Evolutionary conservation across 805 yeast species (phyloP), one percentile per base, ranked within the genome.

Genomic region (Candida rishiriensis): DNA sequence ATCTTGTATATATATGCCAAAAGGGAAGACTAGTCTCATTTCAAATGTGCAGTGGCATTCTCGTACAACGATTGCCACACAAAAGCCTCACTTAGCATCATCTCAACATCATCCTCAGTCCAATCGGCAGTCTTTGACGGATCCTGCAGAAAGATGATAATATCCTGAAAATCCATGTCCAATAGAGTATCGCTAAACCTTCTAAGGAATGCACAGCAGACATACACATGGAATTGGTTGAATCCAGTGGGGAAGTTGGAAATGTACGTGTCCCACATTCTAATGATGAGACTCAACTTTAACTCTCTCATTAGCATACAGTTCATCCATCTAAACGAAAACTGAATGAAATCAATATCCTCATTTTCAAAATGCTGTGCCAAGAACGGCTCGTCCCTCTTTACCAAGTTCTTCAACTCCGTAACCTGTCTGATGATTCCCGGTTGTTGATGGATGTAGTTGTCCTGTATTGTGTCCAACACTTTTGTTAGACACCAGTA

Each of bases 291-390:
- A 29, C 71, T 70, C 57, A 93, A 80, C 35, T 83, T 79, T 37
- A 93, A 73, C 57, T 93, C 99, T 52, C 99, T 78, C 99, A 93
- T 93, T 40, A 93, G 69, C 57, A 93, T 70, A 69, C 99, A 93
- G 66, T 93, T 93, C 98, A 93, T 93, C 99, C 99, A 93, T 53
- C 99, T 74, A 69, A 93, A 93, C 16, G 97, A 80, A 64, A 93
- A 93, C 65, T 93, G 99, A 51, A 93, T 80, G 58, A 93, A 93
- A 64, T 93, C 96, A n/a, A 93, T 79, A 39, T 86, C 86, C 60
- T 93, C 97, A 1, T 64, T 58, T 47, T 82, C 81, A 51, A 93
- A 77, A 66, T 93, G 98, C 33, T 71, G 71, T 34, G 82, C 81
- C 30, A 93, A 70, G 21, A 77, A 82, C 2, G 75, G 64, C 58